Evolutionary conservation across 257 asterid genomes (phyloP), one percentile per base, ranked within the genome.

Genomic region (Parsonsia alboflavescens): DNA sequence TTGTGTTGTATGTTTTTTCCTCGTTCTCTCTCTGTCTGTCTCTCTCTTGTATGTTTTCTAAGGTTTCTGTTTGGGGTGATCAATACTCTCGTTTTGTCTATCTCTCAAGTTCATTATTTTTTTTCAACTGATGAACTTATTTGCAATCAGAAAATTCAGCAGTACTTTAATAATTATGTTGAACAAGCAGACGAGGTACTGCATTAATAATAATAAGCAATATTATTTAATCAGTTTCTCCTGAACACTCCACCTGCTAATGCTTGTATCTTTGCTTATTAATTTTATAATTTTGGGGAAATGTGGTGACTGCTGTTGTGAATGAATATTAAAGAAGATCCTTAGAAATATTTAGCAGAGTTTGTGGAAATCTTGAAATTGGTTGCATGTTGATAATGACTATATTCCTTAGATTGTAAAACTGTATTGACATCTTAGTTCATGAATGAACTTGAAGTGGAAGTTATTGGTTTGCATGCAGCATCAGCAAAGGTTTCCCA

Each of bases 391-490:
- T 54, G 39, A 19, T 3, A 65, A 39, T 65, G 30, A 19, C 8
- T 9, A 10, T 19, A 19, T 65, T 65, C 21, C 50, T 36, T 39
- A 42, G 46, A 42, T 42, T 42, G 46, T 39, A 39, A 3, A 19
- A 19, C 17, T 39, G 16, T 65, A 36, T 16, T 64, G 46, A 64
- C 49, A 36, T 45, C 28, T 39, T 36, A 21, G 3, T 39, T 4
- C 41, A 24, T 5, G 24, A 50, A 53, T 39, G 16, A 39, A 36
- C 41, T 45, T 59, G 59, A 56, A 61, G 54, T 54, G 28, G 16
- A 16, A 28, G 22, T 48, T 71, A 59, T 69, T 73, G 44, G 10
- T 39, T 50, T 79, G 71, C 70, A 65, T 74, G 24, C 28, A 19
- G 50, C 28, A 42, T 42, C 9, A 42, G 7, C 0, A 12, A 50